Percentiles rank a stretch among this genome's conserved stretches.
Conservation (phyloP, 306 rosid genomes). For the Rosa persica region DNA sequence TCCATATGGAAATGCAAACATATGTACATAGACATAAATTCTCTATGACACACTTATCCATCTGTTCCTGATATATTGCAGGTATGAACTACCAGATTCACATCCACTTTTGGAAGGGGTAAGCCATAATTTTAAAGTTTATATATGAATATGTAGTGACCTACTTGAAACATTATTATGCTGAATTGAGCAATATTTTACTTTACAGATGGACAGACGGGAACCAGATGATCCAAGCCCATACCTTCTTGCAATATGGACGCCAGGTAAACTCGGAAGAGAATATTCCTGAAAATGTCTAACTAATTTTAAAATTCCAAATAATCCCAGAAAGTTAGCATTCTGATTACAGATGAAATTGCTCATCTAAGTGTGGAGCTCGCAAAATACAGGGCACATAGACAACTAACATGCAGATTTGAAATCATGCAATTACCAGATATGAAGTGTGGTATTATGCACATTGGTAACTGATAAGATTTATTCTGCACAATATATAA, state of each 20-base stretch:
- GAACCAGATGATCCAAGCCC: constrained; percentile 97
- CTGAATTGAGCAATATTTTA: constrained; percentile 23
- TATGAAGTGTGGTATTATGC: constrained; percentile 15
- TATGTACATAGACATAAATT: background rate
- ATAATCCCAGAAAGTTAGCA: background rate
- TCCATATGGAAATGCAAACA: background rate
- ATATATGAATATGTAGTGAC: constrained; percentile 18
- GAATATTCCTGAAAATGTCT: constrained; percentile 8
- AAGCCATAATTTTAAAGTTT: constrained; percentile 23
- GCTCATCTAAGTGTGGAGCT: background rate
- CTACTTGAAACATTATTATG: constrained; percentile 18
- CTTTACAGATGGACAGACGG: constrained; percentile 72
- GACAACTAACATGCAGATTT: background rate
- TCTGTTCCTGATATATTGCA: constrained; percentile 41
- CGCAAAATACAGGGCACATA: background rate
- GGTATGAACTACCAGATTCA: constrained; percentile 96
- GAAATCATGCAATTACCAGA: background rate
- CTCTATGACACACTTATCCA: constrained; percentile 26
- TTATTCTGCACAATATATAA: constrained; percentile 16
- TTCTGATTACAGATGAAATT: background rate
- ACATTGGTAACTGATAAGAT: constrained; percentile 18
- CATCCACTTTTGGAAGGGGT: constrained; percentile 86
- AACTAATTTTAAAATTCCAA: constrained; percentile 11
- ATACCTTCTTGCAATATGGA: constrained; percentile 95
- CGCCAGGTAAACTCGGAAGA: constrained; percentile 66